Evolutionary conservation across 73 alveolate species (phyloP), one percentile per base, ranked within the genome.

Genomic region (Blepharisma japonicum): DNA sequence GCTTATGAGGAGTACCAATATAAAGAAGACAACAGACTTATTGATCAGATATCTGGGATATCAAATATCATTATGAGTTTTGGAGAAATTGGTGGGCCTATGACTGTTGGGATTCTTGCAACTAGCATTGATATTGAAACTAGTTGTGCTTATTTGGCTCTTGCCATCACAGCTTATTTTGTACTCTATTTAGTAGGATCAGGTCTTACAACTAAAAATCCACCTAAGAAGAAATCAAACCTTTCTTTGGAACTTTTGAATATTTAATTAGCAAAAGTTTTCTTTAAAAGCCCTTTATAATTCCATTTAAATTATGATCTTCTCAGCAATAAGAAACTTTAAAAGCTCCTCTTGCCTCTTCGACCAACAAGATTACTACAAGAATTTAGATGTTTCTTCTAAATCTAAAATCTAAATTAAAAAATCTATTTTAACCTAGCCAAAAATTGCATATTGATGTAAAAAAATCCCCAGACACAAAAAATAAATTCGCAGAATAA

Each of bases 401-500:
- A 89, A 85, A 50, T 89, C 99, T 48, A n/a, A 86, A 90, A 66
- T 87, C 86, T 25, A 99, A 96, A 55, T 89, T 96, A 74, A 96
- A 96, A 80, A 85, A 94, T 95, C 38, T 96, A 95, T 84, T 94
- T 95, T 68, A 88, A 89, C 85, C 84, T 92, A 48, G 98, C 98
- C 2, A 89, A 92, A 55, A 90, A 72, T 96, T 88, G 81, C 99
- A 96, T 56, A 99, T 99, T 6, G 99, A 96, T 83, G 92, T 92
- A 71, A 97, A 94, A 86, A 90, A 96, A 83, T 94, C 87, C 53
- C 92, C 94, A 4, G 96, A 89, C 66, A 98, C 99, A 2, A 95
- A 91, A 80, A 98, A 91, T 71, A 95, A 91, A 74, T 94, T 95
- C 51, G 96, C 94, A 54, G 95, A 87, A 91, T 94, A 4, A 94